Evolutionary conservation across 305 asterid genomes (phyloP).

Genomic region (Fraxinus floribunda): DNA sequence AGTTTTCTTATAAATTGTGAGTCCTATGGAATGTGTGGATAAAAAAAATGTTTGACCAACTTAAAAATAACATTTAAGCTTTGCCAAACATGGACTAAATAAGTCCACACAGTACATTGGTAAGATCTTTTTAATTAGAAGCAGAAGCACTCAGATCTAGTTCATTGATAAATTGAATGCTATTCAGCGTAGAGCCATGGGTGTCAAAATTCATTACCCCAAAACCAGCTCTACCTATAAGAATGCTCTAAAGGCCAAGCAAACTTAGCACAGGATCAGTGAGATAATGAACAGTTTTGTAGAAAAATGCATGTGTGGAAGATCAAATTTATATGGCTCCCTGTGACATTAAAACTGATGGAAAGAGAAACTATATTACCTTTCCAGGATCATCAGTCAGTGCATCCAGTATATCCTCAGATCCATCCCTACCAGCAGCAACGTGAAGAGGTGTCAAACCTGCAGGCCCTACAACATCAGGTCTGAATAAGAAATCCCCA

Average conservation of each 20-base stretch:
- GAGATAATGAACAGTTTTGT: neutral
- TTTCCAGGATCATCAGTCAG: constrained; percentile 67
- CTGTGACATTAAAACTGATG: neutral
- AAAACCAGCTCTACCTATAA: neutral
- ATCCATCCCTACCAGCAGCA: constrained; percentile 78
- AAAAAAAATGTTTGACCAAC: too few species aligned
- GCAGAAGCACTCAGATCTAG: neutral
- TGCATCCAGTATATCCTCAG: constrained; percentile 65
- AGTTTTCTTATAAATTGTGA: neutral
- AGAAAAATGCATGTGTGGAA: neutral
- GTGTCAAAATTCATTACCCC: neutral
- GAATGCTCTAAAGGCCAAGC: neutral
- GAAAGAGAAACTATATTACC: constrained; percentile 33
- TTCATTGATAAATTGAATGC: neutral
- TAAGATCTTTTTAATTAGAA: neutral
- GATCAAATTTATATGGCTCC: neutral
- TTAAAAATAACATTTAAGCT: neutral
- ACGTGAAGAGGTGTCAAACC: constrained; percentile 82
- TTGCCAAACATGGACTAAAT: neutral
- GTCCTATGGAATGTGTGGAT: neutral
- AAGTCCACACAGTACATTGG: neutral
- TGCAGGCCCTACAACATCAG: constrained; percentile 63
- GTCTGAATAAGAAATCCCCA: constrained; percentile 52
- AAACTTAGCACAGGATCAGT: neutral
- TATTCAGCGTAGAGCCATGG: neutral